Conservation (phyloP, 768 basidiomycete genomes). For the Cystofilobasidium ferigula region DNA sequence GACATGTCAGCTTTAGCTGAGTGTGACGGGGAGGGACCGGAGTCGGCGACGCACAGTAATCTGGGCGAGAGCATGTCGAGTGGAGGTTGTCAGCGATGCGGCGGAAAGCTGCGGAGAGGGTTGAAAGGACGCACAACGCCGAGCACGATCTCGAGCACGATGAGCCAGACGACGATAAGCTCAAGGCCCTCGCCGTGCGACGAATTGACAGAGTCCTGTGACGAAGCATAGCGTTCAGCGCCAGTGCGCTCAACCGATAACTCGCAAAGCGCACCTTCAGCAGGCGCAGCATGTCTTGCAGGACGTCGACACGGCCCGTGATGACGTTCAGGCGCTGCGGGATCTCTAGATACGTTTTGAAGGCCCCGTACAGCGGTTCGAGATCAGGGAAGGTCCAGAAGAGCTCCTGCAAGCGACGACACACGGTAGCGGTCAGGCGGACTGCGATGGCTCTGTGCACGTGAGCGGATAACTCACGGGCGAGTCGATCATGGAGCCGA, state of each 20-base stretch:
- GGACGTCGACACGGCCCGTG: conserved; percentile 86
- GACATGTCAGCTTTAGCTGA: neutral
- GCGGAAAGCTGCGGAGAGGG: neutral
- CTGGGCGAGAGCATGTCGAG: neutral
- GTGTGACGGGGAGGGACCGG: too few relatives aligned
- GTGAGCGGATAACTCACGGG: conserved; percentile 51
- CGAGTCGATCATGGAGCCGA: conserved; percentile 91
- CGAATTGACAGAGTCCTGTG: conserved; percentile 26
- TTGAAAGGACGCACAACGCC: neutral
- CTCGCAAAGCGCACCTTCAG: conserved; percentile 54
- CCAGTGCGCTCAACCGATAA: neutral
- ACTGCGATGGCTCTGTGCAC: too few relatives aligned
- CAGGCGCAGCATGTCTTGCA: conserved; percentile 93
- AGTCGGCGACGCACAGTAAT: neutral
- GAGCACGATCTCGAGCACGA: conserved; percentile 22
- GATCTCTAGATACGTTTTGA: conserved; percentile 89
- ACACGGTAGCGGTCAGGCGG: neutral
- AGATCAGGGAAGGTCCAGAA: conserved; percentile 77
- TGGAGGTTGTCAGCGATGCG: neutral
- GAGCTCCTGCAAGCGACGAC: conserved; percentile 12
- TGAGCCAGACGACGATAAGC: conserved; percentile 25
- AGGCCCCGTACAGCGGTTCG: conserved; percentile 62
- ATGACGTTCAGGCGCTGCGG: conserved; percentile 84
- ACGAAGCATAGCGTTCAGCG: neutral
- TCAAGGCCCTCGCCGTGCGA: conserved; percentile 25